Percentiles rank a stretch among this genome's conserved stretches.
These are phyloP conservation scores for Lophiostoma macrostomum DNA, from an alignment of 495 filamentous ascomycete genomes.

Conservation along the genomic window DNA sequence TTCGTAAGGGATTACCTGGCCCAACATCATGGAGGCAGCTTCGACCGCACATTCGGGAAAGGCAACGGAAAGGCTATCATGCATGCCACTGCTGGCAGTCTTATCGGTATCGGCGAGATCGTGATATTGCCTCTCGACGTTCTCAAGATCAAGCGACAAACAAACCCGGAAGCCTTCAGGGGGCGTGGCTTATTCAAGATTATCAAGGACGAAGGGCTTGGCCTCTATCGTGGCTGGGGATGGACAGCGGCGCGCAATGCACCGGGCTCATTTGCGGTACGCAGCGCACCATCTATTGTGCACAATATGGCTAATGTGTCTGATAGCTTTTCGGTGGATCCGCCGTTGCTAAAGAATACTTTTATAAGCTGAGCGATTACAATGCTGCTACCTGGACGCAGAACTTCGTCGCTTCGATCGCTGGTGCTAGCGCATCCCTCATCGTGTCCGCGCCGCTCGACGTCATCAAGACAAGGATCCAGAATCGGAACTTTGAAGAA, in stretches of 20 bases:
- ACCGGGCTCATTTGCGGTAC: conserved; percentile 91
- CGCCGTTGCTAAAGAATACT: conserved; percentile 96
- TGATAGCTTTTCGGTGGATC: conserved; percentile 93
- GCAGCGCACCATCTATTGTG: conserved; percentile 37
- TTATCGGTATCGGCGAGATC: conserved; percentile 97
- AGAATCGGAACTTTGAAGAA: conserved; percentile 98
- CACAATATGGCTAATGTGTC: conserved; percentile 18
- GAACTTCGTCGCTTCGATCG: conserved; percentile 96
- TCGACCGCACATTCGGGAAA: conserved; percentile 88
- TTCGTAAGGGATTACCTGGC: conserved; percentile 88
- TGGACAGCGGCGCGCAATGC: conserved; percentile 98
- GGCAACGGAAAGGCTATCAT: conserved; percentile 97
- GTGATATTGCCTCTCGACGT: conserved; percentile 93
- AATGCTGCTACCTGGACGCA: conserved; percentile 91
- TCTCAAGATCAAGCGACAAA: conserved; percentile 99
- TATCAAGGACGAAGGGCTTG: conserved; percentile 89
- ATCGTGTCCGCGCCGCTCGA: conserved; percentile 93
- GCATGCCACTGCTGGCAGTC: conserved; percentile 89
- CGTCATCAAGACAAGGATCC: conserved; percentile 98
- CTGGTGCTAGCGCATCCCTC: conserved; percentile 86
- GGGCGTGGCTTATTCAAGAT: conserved; percentile 89
- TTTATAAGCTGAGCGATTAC: conserved; percentile 85
- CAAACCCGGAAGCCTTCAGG: conserved; percentile 96
- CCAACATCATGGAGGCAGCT: conserved; percentile 73
- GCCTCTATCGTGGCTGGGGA: conserved; percentile 90